Evolutionary conservation across 1,284 basidiomycete species (phyloP).

Genomic region (Salmacisia buchloeana): DNA sequence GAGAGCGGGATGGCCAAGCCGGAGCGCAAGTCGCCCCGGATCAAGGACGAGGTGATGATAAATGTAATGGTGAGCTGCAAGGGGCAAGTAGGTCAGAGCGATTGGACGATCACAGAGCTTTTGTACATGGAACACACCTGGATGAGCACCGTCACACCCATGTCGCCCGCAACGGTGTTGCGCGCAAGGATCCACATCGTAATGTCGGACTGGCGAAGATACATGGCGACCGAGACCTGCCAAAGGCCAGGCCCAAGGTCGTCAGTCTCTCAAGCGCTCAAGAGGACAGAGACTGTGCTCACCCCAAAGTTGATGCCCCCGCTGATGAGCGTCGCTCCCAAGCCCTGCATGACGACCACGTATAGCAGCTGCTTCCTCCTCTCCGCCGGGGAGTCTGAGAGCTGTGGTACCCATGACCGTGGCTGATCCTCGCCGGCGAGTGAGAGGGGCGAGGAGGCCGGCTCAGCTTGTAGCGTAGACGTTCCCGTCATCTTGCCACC

Average conservation of each 20-base stretch:
- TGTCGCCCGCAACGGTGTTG: conserved; percentile 43
- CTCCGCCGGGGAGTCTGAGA: not conserved
- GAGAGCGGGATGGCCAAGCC: conserved; percentile 30
- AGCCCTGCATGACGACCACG: conserved; percentile 16
- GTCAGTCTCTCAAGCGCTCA: not conserved
- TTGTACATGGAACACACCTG: conserved; percentile 33
- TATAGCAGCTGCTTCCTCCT: conserved; percentile 15
- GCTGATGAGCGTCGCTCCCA: conserved; percentile 13
- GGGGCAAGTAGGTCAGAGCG: not conserved
- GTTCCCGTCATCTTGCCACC: too few species aligned
- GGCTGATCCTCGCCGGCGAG: too few species aligned
- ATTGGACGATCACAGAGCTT: not conserved
- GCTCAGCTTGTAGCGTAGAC: too few species aligned
- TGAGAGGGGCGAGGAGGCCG: too few species aligned
- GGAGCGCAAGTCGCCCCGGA: conserved; percentile 33
- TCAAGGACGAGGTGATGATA: conserved; percentile 38
- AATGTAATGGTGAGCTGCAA: conserved; percentile 29
- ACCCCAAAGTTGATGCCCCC: conserved; percentile 41
- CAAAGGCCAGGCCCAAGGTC: conserved; percentile 39
- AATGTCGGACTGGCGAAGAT: conserved; percentile 9
- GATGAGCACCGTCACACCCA: conserved; percentile 46
- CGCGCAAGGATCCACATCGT: conserved; percentile 34
- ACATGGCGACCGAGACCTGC: conserved; percentile 25
- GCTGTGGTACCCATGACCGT: not conserved
- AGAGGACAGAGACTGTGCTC: not conserved